These are phyloP conservation scores for Calonectria leucothoes DNA, from an alignment of 2,329 filamentous ascomycete species.

Conservation along the genomic window DNA sequence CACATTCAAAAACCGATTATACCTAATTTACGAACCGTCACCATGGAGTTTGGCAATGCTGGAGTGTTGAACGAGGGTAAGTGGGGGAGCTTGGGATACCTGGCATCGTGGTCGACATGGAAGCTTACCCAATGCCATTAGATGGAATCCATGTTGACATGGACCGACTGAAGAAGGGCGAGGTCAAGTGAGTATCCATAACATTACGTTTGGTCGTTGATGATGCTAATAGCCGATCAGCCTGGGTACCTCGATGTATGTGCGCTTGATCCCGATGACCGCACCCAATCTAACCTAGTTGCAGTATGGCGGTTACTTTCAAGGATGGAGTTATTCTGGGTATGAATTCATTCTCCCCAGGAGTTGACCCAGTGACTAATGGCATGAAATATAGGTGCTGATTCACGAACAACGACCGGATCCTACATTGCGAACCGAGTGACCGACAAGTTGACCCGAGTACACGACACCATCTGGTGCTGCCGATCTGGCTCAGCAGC, in stretches of 20 bases:
- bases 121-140: constrained; percentile 53
- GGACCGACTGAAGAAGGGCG: constrained; percentile 97
- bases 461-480: constrained; percentile 99
- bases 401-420: constrained; percentile 96
- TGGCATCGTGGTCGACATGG: constrained; percentile 25
- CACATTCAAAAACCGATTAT: neutral
- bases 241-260: constrained; percentile 97
- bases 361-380: constrained; percentile 25
- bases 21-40: constrained; percentile 17
- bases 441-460: constrained; percentile 98
- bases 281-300: constrained; percentile 41
- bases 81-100: constrained; percentile 38
- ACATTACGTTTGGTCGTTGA: neutral
- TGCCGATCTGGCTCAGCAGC: constrained; percentile 97
- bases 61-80: constrained; percentile 74
- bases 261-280: constrained; percentile 37
- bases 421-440: constrained; percentile 99
- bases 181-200: constrained; percentile 85
- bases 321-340: constrained; percentile 96
- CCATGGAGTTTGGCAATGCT: constrained; percentile 73
- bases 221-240: constrained; percentile 61
- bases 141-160: constrained; percentile 99
- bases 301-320: constrained; percentile 98
- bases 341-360: constrained; percentile 48
- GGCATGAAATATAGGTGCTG: constrained; percentile 71